Conservation (phyloP, 31 red algal genomes). For the Asparagopsis taxiformis region DNA sequence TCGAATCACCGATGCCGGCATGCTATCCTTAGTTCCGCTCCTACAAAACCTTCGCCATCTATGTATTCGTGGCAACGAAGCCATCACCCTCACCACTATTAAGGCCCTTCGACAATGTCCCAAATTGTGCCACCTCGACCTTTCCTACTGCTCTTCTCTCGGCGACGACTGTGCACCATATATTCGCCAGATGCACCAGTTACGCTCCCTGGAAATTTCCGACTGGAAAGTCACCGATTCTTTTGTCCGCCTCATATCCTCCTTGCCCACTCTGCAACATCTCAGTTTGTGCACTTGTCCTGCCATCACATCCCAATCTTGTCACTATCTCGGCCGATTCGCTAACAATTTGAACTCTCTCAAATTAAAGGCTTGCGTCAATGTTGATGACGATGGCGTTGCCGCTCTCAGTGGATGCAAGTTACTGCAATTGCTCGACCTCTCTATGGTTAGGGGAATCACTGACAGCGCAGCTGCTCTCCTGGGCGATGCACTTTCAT, state of each 20-base stretch:
- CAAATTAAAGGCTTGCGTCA: constrained; percentile 6
- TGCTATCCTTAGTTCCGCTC: not conserved
- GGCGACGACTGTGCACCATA: constrained; percentile 9
- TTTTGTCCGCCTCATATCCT: constrained; percentile 18
- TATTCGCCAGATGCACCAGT: constrained; percentile 3
- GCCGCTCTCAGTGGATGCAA: not conserved
- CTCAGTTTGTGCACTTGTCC: constrained; percentile 20
- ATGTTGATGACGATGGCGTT: constrained; percentile 18
- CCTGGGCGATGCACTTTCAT: constrained; percentile 3
- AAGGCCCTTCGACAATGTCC: constrained; percentile 2
- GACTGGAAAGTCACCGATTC: constrained; percentile 40
- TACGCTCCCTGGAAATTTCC: constrained; percentile 19
- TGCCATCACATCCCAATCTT: constrained; percentile 9
- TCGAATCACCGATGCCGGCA: not conserved
- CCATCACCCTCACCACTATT: constrained; percentile 19
- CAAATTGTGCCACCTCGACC: constrained; percentile 13
- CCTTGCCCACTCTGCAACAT: not conserved
- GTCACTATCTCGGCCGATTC: not conserved
- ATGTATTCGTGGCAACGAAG: constrained; percentile 10
- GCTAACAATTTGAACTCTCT: constrained; percentile 9
- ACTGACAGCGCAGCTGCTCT: constrained; percentile 15
- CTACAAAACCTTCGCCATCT: constrained; percentile 1
- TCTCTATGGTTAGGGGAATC: constrained; percentile 18
- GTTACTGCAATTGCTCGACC: constrained; percentile 22
- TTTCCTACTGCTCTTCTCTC: constrained; percentile 43